Evolutionary conservation across 495 filamentous ascomycete species (phyloP).

Genomic region (Penicillium tannophilum): DNA sequence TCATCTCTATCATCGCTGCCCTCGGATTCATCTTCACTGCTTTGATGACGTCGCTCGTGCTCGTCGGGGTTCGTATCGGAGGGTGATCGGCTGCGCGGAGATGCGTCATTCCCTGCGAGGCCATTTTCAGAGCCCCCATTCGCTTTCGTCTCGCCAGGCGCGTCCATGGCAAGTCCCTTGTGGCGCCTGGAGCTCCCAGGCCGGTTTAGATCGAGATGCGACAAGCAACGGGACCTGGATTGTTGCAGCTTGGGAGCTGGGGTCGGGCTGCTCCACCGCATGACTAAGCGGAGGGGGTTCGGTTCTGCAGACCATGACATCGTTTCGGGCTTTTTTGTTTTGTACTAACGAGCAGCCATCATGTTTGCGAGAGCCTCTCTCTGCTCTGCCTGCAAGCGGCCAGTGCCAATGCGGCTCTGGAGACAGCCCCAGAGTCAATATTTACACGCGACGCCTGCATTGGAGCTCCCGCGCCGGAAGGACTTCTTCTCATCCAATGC

Average conservation of each 20-base stretch:
- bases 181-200: slow-evolving; percentile 31
- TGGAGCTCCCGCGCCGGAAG: slow-evolving; percentile 40
- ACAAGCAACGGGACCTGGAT: slow-evolving; percentile 21
- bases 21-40: slow-evolving; percentile 28
- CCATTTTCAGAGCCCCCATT: slow-evolving; percentile 26
- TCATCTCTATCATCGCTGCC: slow-evolving; percentile 17
- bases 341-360: slow-evolving; percentile 4
- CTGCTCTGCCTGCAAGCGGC: slow-evolving; percentile 34
- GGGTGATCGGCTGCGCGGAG: slow-evolving; percentile 27
- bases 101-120: slow-evolving; percentile 21
- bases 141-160: slow-evolving; percentile 44
- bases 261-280: slow-evolving; percentile 20
- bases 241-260: slow-evolving; percentile 27
- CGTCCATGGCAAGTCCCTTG: slow-evolving; percentile 46
- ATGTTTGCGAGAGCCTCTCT: slow-evolving; percentile 45
- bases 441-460: slow-evolving; percentile 44
- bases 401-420: slow-evolving; percentile 23
- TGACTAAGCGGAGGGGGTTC: slow-evolving; percentile 30
- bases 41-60: slow-evolving; percentile 20
- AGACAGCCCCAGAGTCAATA: slow-evolving; percentile 32
- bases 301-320: slow-evolving; percentile 23
- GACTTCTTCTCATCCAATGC: slow-evolving; percentile 56
- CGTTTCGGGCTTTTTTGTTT: slow-evolving; percentile 5
- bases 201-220: slow-evolving; percentile 25
- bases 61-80: slow-evolving; percentile 23